These are phyloP conservation scores for Penicillium occitanis DNA, from an alignment of 2,329 filamentous ascomycete species.

Conservation along the genomic window DNA sequence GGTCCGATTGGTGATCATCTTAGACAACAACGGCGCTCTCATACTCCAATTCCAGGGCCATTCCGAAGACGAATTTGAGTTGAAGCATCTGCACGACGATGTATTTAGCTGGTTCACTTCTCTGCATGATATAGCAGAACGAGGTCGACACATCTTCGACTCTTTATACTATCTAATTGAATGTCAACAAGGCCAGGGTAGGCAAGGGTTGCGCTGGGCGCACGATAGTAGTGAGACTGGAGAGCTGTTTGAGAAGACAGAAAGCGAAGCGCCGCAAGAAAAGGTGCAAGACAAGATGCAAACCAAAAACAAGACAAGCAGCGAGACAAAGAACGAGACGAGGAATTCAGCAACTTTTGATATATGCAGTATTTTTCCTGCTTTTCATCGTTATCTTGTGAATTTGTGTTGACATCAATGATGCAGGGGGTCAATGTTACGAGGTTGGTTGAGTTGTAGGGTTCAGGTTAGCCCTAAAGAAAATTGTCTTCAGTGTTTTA, in stretches of 20 bases:
- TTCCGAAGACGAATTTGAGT: neutral
- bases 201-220: neutral
- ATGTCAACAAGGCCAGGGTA: neutral
- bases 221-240: neutral
- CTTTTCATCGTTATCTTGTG: neutral
- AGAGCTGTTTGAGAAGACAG: neutral
- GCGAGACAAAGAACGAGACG: neutral
- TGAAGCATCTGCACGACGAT: neutral
- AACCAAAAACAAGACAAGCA: neutral
- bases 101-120: neutral
- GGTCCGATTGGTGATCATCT: neutral
- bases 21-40: neutral
- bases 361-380: neutral
- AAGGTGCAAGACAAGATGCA: neutral
- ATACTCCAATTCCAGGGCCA: slow-evolving; percentile 5
- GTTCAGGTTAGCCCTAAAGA: neutral
- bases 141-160: neutral
- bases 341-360: neutral
- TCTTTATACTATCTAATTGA: neutral
- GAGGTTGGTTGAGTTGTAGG: neutral
- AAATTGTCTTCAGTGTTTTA: neutral
- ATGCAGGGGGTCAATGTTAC: neutral
- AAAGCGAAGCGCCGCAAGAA: neutral
- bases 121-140: neutral
- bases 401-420: neutral